Percentiles rank a stretch among this genome's conserved stretches.
Conservation (phyloP, 345 rosid species). For the Populus alba region DNA sequence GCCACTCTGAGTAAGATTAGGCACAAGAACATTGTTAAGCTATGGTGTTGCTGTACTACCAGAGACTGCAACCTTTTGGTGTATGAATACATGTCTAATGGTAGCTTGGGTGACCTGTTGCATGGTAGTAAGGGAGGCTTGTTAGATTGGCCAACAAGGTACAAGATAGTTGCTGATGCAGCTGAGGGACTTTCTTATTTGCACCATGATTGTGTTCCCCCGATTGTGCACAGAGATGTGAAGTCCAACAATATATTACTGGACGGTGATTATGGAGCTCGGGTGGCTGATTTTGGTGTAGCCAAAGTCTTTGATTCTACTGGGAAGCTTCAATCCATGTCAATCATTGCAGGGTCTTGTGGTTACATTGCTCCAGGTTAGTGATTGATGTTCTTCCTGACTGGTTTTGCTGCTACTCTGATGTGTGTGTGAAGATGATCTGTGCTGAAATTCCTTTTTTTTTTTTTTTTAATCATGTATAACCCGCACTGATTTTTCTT, state of each 20-base stretch:
- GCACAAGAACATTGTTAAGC: constrained; percentile 95
- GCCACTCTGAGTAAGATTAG: constrained; percentile 90
- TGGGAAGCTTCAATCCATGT: constrained; percentile 87
- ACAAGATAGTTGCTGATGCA: constrained; percentile 73
- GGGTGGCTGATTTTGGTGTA: constrained; percentile 94
- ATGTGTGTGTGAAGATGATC: not conserved
- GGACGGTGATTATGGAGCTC: constrained; percentile 87
- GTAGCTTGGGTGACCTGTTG: constrained; percentile 91
- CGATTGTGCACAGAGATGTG: constrained; percentile 95
- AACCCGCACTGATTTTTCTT: not conserved
- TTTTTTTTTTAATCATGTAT: not conserved
- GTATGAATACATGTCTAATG: constrained; percentile 96
- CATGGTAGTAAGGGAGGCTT: constrained; percentile 81
- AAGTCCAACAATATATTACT: constrained; percentile 91
- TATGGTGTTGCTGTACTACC: constrained; percentile 92
- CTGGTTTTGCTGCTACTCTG: not conserved
- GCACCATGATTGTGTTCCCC: constrained; percentile 91
- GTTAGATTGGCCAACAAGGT: constrained; percentile 85
- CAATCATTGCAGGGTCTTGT: constrained; percentile 92
- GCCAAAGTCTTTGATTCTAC: constrained; percentile 77
- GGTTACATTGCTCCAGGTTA: constrained; percentile 99
- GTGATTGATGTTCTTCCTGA: constrained; percentile 13
- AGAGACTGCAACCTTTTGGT: constrained; percentile 91
- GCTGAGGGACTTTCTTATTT: constrained; percentile 95
- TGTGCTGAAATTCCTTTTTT: not conserved